Percentiles rank a stretch among this genome's conserved stretches.
phyloP scores from a whole-genome alignment of 73 alveolate genomes.

The Tetrahymena thermophila region DNA sequence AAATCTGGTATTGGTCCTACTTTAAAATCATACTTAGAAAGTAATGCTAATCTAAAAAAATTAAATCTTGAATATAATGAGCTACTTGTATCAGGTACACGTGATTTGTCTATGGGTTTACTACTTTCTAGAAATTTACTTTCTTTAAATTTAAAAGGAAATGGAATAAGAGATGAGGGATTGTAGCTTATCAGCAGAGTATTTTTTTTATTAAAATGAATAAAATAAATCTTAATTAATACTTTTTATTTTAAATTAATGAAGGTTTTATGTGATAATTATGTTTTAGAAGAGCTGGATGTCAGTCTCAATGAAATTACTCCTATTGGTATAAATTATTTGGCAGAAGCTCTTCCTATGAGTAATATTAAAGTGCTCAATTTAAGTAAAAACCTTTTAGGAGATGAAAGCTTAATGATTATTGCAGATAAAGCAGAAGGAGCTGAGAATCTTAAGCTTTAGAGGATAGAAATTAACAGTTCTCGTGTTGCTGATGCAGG shows the following conservation, averaged over 20 bases:
- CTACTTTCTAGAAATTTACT: constrained; percentile 22
- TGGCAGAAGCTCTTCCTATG: constrained; percentile 82
- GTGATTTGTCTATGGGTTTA: constrained; percentile 84
- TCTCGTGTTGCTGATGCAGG: constrained; percentile 42
- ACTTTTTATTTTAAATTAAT: constrained; percentile 39
- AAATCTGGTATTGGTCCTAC: constrained; percentile 84
- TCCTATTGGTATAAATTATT: constrained; percentile 75
- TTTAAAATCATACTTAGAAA: constrained; percentile 65
- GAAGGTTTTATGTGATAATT: constrained; percentile 64
- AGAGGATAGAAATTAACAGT: constrained; percentile 12
- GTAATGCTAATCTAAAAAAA: constrained; percentile 63
- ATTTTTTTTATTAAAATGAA: neutral
- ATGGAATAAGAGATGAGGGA: constrained; percentile 33
- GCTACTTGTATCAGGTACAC: constrained; percentile 88
- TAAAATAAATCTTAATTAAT: neutral
- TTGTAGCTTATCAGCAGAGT: neutral
- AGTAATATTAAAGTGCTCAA: constrained; percentile 61
- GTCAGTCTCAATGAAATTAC: constrained; percentile 87
- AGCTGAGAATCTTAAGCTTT: constrained; percentile 29
- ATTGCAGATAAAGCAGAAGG: constrained; percentile 74
- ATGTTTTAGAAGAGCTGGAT: constrained; percentile 70
- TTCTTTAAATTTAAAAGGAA: constrained; percentile 49
- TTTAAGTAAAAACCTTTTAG: constrained; percentile 82
- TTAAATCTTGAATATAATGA: constrained; percentile 84
- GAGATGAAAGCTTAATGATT: constrained; percentile 86